Conservation (phyloP, 2,329 filamentous ascomycete genomes). For the Polytolypa hystricis region DNA sequence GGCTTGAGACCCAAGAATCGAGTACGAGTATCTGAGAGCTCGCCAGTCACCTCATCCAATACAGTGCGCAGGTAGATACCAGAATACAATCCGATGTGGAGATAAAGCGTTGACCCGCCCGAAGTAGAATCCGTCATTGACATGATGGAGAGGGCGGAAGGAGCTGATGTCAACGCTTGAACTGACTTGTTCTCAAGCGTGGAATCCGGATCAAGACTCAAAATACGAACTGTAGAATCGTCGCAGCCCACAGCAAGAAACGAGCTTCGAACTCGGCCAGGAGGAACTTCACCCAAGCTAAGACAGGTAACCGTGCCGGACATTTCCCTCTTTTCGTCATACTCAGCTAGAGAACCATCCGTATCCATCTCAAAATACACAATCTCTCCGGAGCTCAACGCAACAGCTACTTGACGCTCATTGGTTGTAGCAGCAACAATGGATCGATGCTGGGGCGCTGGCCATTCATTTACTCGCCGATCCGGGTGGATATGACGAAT, state of each 20-base stretch:
- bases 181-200: conserved; percentile 90
- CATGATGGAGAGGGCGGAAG: conserved; percentile 82
- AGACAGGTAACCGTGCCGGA: conserved; percentile 88
- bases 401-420: conserved; percentile 82
- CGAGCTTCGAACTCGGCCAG: conserved; percentile 76
- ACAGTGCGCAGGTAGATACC: conserved; percentile 94
- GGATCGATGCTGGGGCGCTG: conserved; percentile 80
- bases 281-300: conserved; percentile 85
- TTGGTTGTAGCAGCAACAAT: conserved; percentile 94
- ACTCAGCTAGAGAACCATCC: conserved; percentile 82
- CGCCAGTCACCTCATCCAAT: conserved; percentile 87
- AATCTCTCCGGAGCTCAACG: conserved; percentile 89
- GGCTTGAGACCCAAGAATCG: conserved; percentile 88
- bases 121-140: conserved; percentile 90
- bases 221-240: conserved; percentile 86
- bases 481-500: conserved; percentile 78
- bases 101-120: conserved; percentile 76
- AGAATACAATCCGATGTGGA: conserved; percentile 91
- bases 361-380: conserved; percentile 97
- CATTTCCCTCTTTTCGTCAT: conserved; percentile 91
- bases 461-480: conserved; percentile 80
- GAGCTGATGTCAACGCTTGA: conserved; percentile 81
- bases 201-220: conserved; percentile 80
- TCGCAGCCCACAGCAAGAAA: conserved; percentile 95
- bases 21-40: conserved; percentile 86